These are phyloP conservation scores for Rubia balearica DNA, from an alignment of 305 asterid genomes.

Conservation along the genomic window DNA sequence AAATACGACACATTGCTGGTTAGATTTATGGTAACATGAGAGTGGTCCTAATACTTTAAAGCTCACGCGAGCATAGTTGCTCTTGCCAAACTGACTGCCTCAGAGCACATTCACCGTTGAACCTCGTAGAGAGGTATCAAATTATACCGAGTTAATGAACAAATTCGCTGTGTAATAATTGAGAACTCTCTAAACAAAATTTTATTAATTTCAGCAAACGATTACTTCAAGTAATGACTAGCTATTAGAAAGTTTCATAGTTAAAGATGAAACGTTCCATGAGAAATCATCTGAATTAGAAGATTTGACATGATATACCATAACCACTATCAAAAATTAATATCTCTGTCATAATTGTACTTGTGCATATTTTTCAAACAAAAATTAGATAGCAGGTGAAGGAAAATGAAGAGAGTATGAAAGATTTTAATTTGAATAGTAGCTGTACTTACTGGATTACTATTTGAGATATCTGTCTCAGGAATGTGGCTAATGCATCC, in stretches of 20 bases:
- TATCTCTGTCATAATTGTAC: too few relatives aligned
- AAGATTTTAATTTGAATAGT: neutral
- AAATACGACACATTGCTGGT: neutral
- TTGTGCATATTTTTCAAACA: too few relatives aligned
- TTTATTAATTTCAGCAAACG: too few relatives aligned
- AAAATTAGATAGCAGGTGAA: too few relatives aligned
- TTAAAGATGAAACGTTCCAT: neutral
- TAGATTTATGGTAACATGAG: neutral
- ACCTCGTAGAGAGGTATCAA: neutral
- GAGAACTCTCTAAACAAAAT: too few relatives aligned
- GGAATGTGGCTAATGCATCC: constrained; percentile 88
- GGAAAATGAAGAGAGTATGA: neutral
- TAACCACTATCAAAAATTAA: too few relatives aligned
- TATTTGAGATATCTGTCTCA: constrained; percentile 69
- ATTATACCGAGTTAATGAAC: neutral
- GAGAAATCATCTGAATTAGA: too few relatives aligned
- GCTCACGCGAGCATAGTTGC: neutral
- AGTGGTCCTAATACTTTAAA: neutral
- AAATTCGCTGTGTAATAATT: neutral
- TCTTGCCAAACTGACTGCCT: neutral
- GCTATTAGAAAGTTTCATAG: too few relatives aligned
- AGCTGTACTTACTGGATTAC: constrained; percentile 61
- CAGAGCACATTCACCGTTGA: neutral
- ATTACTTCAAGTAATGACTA: too few relatives aligned
- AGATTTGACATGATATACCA: too few relatives aligned